Conservation (phyloP, 441 rosid genomes). For the Geranium incanum region DNA sequence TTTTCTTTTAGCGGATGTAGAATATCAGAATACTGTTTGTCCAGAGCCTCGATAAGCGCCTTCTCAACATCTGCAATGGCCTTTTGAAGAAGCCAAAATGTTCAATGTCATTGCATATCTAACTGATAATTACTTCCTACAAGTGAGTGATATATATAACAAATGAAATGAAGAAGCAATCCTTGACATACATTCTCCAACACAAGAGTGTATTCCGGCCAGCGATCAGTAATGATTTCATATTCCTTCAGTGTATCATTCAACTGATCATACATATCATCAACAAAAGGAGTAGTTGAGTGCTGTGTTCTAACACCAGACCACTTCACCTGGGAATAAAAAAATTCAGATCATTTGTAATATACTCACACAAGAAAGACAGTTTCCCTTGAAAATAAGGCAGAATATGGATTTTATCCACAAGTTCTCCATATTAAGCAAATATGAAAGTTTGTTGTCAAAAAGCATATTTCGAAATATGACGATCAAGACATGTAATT, state of each 20-base stretch:
- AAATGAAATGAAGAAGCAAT: slow-evolving; percentile 10
- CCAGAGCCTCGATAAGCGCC: slow-evolving; percentile 84
- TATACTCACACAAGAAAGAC: not conserved
- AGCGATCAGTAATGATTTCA: slow-evolving; percentile 80
- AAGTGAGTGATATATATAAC: not conserved
- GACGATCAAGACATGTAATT: not conserved
- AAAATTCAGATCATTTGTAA: slow-evolving; percentile 6
- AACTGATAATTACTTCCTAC: not conserved
- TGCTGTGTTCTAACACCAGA: slow-evolving; percentile 87
- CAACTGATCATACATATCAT: slow-evolving; percentile 83
- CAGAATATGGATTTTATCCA: not conserved
- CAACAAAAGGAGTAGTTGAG: slow-evolving; percentile 87
- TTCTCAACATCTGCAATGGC: slow-evolving; percentile 94
- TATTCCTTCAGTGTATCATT: slow-evolving; percentile 65
- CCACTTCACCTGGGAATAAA: slow-evolving; percentile 78
- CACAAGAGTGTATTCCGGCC: slow-evolving; percentile 92
- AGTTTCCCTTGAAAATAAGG: not conserved
- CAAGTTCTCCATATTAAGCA: not conserved
- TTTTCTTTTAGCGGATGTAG: slow-evolving; percentile 83
- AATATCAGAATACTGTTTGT: slow-evolving; percentile 91
- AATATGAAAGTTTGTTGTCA: not conserved
- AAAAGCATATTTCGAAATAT: not conserved
- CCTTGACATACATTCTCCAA: slow-evolving; percentile 68
- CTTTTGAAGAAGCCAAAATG: slow-evolving; percentile 30
- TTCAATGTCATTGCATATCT: slow-evolving; percentile 4